A percentile compares a stretch with the other conserved stretches of the same genome.
Conservation (phyloP, 352 stramenopile species). For the Pythium scleroteichum region DNA sequence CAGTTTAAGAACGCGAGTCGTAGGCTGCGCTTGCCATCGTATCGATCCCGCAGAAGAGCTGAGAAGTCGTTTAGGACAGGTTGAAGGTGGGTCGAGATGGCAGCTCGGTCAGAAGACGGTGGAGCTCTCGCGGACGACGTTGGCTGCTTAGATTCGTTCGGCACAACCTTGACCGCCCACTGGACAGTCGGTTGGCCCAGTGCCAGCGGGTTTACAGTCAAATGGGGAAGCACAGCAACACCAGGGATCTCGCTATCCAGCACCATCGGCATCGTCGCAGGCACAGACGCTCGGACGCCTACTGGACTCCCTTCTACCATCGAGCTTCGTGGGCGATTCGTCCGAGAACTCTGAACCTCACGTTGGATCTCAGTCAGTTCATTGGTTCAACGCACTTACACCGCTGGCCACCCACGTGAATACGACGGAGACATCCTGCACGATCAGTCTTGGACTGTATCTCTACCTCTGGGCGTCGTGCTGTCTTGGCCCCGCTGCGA, state of each 20-base stretch:
- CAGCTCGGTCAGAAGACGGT: neutral
- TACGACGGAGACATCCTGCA: too few species aligned
- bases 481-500: constrained; percentile 7
- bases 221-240: constrained; percentile 1
- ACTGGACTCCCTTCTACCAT: too few species aligned
- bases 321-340: neutral
- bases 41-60: constrained; percentile 48
- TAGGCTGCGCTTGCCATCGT: constrained; percentile 57
- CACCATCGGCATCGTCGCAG: too few species aligned
- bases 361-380: neutral
- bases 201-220: neutral
- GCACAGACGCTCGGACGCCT: too few species aligned
- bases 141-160: too few species aligned
- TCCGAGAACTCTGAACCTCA: constrained; percentile 23
- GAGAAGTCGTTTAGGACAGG: constrained; percentile 39
- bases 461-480: constrained; percentile 7
- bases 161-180: constrained; percentile 40
- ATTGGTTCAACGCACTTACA: too few species aligned
- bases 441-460: too few species aligned
- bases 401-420: neutral
- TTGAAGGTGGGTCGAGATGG: neutral
- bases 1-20: constrained; percentile 59
- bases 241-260: neutral
- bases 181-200: constrained; percentile 29
- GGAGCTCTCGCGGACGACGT: neutral